These are phyloP conservation scores for Phylloporus sp. DNA, from an alignment of 768 basidiomycete species.

Conservation along the genomic window DNA sequence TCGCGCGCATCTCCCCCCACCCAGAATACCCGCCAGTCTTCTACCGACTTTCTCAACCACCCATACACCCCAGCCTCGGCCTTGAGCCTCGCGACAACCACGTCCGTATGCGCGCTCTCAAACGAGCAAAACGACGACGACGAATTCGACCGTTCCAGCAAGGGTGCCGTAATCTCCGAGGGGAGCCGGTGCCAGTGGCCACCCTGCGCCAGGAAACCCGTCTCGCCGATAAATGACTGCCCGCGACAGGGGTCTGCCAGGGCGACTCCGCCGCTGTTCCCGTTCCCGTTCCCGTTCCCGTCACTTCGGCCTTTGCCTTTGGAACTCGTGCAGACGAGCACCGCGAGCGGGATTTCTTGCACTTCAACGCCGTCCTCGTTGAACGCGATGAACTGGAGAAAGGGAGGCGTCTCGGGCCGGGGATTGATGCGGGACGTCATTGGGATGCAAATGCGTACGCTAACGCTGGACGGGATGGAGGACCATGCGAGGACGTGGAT, in stretches of 20 bases:
- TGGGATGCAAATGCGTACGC: constrained; percentile 45
- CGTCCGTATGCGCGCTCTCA: constrained; percentile 51
- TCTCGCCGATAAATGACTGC: constrained; percentile 61
- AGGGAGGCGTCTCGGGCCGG: constrained; percentile 26
- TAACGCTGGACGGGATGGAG: constrained; percentile 49
- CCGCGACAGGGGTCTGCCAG: constrained; percentile 44
- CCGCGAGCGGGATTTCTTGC: constrained; percentile 57
- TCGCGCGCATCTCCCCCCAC: constrained; percentile 52
- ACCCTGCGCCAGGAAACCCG: constrained; percentile 42
- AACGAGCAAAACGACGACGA: constrained; percentile 42
- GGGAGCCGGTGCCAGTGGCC: constrained; percentile 43
- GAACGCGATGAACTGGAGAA: constrained; percentile 67
- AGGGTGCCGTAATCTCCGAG: constrained; percentile 22
- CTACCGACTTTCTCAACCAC: constrained; percentile 67
- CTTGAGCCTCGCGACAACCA: constrained; percentile 41
- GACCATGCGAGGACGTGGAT: constrained; percentile 56
- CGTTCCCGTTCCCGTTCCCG: not conserved
- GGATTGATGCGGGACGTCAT: constrained; percentile 5
- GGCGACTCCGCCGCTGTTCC: constrained; percentile 40
- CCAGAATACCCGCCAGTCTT: constrained; percentile 83
- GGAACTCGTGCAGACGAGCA: constrained; percentile 31
- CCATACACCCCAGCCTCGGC: constrained; percentile 68
- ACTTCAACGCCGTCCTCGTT: constrained; percentile 70
- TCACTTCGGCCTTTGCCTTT: constrained; percentile 37
- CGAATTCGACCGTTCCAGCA: constrained; percentile 42